A percentile compares a stretch with the other conserved stretches of the same genome.
These are phyloP conservation scores for Globisporangium spiculum DNA, from an alignment of 352 stramenopile genomes.

Conservation along the genomic window DNA sequence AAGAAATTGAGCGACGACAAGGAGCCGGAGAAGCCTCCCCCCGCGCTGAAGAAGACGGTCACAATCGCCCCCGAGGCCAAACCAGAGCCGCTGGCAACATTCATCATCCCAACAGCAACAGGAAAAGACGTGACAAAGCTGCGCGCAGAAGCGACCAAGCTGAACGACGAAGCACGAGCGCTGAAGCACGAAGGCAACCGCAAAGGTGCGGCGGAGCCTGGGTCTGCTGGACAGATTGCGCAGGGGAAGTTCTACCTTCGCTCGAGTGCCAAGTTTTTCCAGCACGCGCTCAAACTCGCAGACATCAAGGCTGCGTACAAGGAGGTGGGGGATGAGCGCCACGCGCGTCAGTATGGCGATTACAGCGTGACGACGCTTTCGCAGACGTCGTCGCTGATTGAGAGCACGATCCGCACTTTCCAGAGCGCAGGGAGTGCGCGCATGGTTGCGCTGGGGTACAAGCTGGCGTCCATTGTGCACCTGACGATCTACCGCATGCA, in stretches of 20 bases:
- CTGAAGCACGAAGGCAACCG: conserved; percentile 85
- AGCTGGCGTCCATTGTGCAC: conserved; percentile 75
- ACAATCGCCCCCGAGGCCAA: conserved; percentile 19
- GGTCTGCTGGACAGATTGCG: conserved; percentile 43
- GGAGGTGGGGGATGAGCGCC: conserved; percentile 57
- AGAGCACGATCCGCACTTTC: conserved; percentile 71
- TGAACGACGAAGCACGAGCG: conserved; percentile 66
- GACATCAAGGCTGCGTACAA: conserved; percentile 83
- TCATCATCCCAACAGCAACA: conserved; percentile 42
- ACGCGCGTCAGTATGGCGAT: conserved; percentile 58
- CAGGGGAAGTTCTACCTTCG: conserved; percentile 75
- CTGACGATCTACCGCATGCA: conserved; percentile 80
- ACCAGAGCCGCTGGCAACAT: conserved; percentile 23
- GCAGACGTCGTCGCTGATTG: conserved; percentile 77
- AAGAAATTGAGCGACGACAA: conserved; percentile 52
- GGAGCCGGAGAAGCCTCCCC: conserved; percentile 22
- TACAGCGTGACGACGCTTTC: conserved; percentile 65
- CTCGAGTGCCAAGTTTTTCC: conserved; percentile 81
- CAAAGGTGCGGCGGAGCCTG: conserved; percentile 40
- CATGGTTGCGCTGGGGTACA: conserved; percentile 79
- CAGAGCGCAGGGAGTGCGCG: conserved; percentile 56
- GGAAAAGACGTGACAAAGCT: conserved; percentile 53
- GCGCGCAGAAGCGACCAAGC: conserved; percentile 37
- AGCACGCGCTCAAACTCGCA: conserved; percentile 73
- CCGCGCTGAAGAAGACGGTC: conserved; percentile 23